phyloP scores from a whole-genome alignment of 2,329 filamentous ascomycete species.

The Teratosphaeriaceae sp. region DNA sequence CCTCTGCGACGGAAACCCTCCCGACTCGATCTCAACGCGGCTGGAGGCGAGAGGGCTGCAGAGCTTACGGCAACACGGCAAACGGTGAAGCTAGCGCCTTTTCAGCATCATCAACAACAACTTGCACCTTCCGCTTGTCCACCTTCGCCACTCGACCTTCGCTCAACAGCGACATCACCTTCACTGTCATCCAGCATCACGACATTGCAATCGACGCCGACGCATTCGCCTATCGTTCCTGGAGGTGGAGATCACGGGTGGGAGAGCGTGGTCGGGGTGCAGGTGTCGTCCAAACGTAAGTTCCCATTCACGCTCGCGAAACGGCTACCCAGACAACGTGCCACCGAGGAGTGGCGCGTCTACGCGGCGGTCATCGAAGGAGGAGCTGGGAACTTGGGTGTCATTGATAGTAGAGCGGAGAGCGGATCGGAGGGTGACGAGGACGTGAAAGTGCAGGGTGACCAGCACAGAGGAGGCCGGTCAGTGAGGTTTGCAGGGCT shows the following conservation, averaged over 20 bases:
- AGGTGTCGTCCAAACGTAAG: conserved; percentile 24
- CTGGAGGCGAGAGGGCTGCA: background rate
- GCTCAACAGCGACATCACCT: conserved; percentile 7
- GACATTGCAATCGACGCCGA: conserved; percentile 12
- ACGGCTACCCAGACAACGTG: conserved; percentile 22
- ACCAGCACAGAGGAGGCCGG: background rate
- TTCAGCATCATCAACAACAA: background rate
- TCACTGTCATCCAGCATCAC: conserved; percentile 13
- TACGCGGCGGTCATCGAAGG: conserved; percentile 24
- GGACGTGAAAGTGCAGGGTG: background rate
- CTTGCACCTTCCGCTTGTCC: conserved; percentile 1
- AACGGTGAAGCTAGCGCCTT: background rate
- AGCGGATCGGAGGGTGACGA: background rate
- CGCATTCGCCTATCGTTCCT: conserved; percentile 5
- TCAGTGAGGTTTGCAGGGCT: conserved; percentile 9
- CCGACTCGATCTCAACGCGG: background rate
- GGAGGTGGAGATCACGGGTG: background rate
- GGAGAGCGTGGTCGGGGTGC: no score
- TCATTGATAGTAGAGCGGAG: background rate
- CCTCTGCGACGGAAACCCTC: conserved; percentile 9
- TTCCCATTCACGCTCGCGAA: conserved; percentile 24
- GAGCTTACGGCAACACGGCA: no score
- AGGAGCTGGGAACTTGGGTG: conserved; percentile 3
- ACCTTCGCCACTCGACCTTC: conserved; percentile 2
- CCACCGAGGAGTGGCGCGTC: conserved; percentile 22